Percentiles rank a stretch among this genome's conserved stretches.
phyloP scores from a whole-genome alignment of 805 yeast genomes.

The Monosporozyma siamensis region DNA sequence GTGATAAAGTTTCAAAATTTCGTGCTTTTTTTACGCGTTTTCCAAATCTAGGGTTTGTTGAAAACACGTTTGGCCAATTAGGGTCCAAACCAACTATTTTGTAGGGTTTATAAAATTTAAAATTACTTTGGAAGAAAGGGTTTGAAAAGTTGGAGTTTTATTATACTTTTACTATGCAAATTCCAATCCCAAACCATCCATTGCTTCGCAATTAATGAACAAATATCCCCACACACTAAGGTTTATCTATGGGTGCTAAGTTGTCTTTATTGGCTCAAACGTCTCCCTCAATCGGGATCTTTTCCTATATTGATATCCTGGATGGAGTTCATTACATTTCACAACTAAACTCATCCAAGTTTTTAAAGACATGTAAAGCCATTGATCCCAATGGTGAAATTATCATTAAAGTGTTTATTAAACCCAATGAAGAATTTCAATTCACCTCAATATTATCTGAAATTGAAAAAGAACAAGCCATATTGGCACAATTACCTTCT shows the following conservation, averaged over 20 bases:
- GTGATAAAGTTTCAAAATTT: no score
- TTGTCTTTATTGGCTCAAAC: conserved; percentile 81
- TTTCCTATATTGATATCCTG: conserved; percentile 78
- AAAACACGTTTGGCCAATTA: no score
- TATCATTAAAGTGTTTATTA: conserved; percentile 74
- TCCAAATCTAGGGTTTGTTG: no score
- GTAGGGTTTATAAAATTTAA: no score
- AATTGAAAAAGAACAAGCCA: conserved; percentile 28
- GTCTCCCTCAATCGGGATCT: conserved; percentile 83
- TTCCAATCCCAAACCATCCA: no score
- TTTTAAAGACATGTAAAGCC: conserved; percentile 78
- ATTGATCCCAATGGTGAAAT: conserved; percentile 62
- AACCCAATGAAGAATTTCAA: conserved; percentile 39
- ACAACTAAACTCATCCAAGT: conserved; percentile 71
- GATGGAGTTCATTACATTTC: conserved; percentile 66
- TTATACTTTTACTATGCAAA: no score
- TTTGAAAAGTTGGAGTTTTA: no score
- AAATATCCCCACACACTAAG: neutral
- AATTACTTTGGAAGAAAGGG: no score
- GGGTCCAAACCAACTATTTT: no score
- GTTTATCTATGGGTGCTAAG: conserved; percentile 68
- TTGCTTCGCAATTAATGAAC: no score
- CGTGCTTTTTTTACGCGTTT: no score
- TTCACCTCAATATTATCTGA: conserved; percentile 23
- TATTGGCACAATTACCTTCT: conserved; percentile 45